phyloP scores from a whole-genome alignment of 345 rosid genomes.

The Leavenworthia alabamica region DNA sequence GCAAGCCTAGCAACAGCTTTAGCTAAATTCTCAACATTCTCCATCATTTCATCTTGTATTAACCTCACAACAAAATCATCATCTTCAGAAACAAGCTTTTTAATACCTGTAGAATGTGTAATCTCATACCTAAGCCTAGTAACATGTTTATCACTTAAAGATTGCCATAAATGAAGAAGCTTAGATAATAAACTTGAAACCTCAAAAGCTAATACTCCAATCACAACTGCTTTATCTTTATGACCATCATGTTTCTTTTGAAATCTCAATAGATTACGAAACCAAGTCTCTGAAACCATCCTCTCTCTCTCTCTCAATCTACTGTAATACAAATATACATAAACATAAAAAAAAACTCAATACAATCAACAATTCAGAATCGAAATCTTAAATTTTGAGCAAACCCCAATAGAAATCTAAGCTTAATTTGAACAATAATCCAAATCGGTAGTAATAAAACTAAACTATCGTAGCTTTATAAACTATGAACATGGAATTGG shows the following conservation, averaged over 20 bases:
- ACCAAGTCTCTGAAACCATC: slow-evolving; percentile 91
- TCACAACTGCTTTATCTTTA: slow-evolving; percentile 48
- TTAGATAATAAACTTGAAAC: slow-evolving; percentile 82
- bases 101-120: slow-evolving; percentile 50
- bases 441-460: too few relatives aligned
- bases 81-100: slow-evolving; percentile 79
- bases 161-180: slow-evolving; percentile 83
- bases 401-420: too few relatives aligned
- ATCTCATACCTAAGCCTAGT: slow-evolving; percentile 68
- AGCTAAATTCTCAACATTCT: slow-evolving; percentile 51
- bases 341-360: neutral
- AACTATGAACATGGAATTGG: too few relatives aligned
- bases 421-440: too few relatives aligned
- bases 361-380: neutral
- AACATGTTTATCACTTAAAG: slow-evolving; percentile 78
- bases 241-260: slow-evolving; percentile 53
- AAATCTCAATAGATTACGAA: slow-evolving; percentile 67
- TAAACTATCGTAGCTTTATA: too few relatives aligned
- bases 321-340: too few relatives aligned
- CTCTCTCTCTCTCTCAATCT: slow-evolving; percentile 31
- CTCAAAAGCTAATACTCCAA: slow-evolving; percentile 86
- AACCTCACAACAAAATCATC: slow-evolving; percentile 55
- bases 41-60: slow-evolving; percentile 64
- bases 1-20: slow-evolving; percentile 72
- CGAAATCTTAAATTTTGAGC: too few relatives aligned